Conservation (phyloP, 2,329 filamentous ascomycete genomes). For the Epichloe sibirici region DNA sequence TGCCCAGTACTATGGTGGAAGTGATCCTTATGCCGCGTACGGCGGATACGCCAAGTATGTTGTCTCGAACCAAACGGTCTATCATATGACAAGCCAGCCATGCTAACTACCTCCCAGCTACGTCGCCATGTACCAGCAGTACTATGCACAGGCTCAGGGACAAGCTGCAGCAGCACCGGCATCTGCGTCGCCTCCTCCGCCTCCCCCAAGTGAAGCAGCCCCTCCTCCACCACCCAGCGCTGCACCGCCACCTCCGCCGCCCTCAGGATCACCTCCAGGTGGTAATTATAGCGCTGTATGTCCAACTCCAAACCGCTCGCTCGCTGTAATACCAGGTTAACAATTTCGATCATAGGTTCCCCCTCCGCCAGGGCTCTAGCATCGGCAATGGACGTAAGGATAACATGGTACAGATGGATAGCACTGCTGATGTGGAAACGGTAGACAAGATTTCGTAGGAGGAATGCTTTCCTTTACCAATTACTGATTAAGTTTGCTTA, state of each 20-base stretch:
- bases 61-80: not conserved
- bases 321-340: not conserved
- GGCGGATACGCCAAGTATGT: constrained; percentile 71
- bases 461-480: not conserved
- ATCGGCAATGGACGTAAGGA: not conserved
- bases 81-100: constrained; percentile 1
- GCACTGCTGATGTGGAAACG: constrained; percentile 3
- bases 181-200: constrained; percentile 44
- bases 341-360: constrained; percentile 29
- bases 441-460: not conserved
- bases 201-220: constrained; percentile 46
- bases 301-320: constrained; percentile 6
- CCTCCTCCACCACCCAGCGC: constrained; percentile 42
- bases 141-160: constrained; percentile 38
- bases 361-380: constrained; percentile 41
- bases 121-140: constrained; percentile 63
- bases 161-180: constrained; percentile 36
- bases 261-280: constrained; percentile 39
- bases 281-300: constrained; percentile 53
- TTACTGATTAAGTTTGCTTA: constrained; percentile 3
- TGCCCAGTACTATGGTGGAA: constrained; percentile 63
- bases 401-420: constrained; percentile 1
- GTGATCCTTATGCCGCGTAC: constrained; percentile 81
- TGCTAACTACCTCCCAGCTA: constrained; percentile 30
- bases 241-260: constrained; percentile 39